Base-by-base conservation (phyloP, 1,284 basidiomycete genomes). In the Schizophyllum amplum region DNA sequence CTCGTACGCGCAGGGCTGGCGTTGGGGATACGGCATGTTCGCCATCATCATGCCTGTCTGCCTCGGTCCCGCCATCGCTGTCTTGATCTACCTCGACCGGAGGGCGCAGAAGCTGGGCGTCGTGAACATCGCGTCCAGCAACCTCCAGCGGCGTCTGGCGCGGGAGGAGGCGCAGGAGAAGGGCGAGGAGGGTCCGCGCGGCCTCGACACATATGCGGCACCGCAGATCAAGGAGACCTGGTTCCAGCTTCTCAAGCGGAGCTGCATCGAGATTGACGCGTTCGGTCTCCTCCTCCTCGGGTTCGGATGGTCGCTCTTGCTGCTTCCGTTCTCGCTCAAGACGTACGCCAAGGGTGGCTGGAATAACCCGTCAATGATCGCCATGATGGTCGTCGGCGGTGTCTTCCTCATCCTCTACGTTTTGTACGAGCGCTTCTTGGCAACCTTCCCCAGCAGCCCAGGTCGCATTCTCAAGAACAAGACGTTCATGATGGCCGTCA, bases 11-110 rank as follows among this genome's bases (percentile, higher is more conserved):
- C 21, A 46, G 4, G 76, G 78, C 4, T 92, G 90, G 90, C 73
- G 89, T 68, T 88, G 86, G 83, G 90, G 90, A 25, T 82, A 89
- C 64, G 86, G 79, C 53, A 87, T 90, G 82, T 86, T 82, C 66
- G 82, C 77, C 52, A 80, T 84, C 61, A 73, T 86, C 33, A 71
- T 85, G 24, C 83, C 84, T 0, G 72, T 71, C 2, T 67, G 81
- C 0, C 73, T 86, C 26, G 64, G 75, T 1, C 84, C 84, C 4
- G 75, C 85, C 53, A 86, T 90, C 62, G 57, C 77, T 57, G 83
- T 82, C 15, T 80, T 92, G 11, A 71, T 86, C 55, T 90, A 87
- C 87, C 84, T 84, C 0, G 87, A 92, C 66, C 65, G 68, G 55
- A 83, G 82, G 67, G 83, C 85, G 5, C 79, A 50, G 13, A 21